Conservation (phyloP, 345 rosid genomes). For the Hibiscus trionum region DNA sequence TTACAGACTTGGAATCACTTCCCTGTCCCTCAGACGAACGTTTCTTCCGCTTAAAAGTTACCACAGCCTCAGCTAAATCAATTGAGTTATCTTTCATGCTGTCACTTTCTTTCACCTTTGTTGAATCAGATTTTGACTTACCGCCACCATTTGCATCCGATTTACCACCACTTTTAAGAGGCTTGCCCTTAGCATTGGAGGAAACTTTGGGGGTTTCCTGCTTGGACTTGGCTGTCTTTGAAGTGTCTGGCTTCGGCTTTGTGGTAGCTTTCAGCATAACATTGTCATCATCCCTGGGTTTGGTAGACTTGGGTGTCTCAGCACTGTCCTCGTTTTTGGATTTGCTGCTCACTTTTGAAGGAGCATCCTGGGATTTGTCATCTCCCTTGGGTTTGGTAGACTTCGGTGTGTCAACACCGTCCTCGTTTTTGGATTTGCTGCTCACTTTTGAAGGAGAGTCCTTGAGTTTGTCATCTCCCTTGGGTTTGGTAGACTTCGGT, state of each 20-base stretch:
- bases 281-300: constrained; percentile 27
- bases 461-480: constrained; percentile 25
- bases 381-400: no score
- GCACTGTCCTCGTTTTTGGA: not conserved
- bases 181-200: constrained; percentile 31
- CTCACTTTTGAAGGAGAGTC: no score
- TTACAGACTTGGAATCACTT: constrained; percentile 42
- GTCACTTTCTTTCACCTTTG: constrained; percentile 42
- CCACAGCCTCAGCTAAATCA: constrained; percentile 33
- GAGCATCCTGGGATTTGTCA: constrained; percentile 10
- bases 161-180: constrained; percentile 32
- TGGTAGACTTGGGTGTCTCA: constrained; percentile 28
- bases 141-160: constrained; percentile 30
- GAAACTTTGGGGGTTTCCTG: constrained; percentile 32
- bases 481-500: constrained; percentile 22
- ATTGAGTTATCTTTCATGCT: constrained; percentile 32
- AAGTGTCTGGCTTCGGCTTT: constrained; percentile 19
- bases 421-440: not conserved
- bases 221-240: constrained; percentile 36
- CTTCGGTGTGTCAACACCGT: constrained; percentile 2
- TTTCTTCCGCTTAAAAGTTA: constrained; percentile 35
- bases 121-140: constrained; percentile 44
- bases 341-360: no score
- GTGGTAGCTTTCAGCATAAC: constrained; percentile 15
- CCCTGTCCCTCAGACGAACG: constrained; percentile 42